Percentiles rank a stretch among this genome's conserved stretches.
Conservation (phyloP, 352 stramenopile genomes). For the Globisporangium sylvaticum region DNA sequence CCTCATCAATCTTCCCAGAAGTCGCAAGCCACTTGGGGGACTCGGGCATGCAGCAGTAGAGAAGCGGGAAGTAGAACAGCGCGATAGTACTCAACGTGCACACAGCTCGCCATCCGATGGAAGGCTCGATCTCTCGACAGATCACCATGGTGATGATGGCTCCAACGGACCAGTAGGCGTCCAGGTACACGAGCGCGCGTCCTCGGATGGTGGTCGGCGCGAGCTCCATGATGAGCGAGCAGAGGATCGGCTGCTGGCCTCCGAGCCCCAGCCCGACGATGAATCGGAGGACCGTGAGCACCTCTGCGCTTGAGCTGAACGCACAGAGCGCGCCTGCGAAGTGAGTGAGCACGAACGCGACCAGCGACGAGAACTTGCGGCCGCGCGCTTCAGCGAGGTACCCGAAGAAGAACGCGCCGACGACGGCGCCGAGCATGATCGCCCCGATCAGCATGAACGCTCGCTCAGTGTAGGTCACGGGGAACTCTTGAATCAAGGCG, state of each 20-base stretch:
- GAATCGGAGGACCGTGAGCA: slow-evolving; percentile 1
- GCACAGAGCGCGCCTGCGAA: background rate
- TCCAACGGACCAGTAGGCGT: slow-evolving; percentile 18
- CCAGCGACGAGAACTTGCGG: slow-evolving; percentile 11
- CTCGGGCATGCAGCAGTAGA: slow-evolving; percentile 7
- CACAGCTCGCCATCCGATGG: background rate
- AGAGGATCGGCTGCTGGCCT: slow-evolving; percentile 17
- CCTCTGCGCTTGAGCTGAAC: background rate
- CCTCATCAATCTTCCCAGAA: background rate
- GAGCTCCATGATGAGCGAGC: slow-evolving; percentile 20
- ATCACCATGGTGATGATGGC: slow-evolving; percentile 1
- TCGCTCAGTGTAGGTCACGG: background rate
- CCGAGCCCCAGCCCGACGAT: slow-evolving; percentile 1
- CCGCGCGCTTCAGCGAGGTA: slow-evolving; percentile 16
- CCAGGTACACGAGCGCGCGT: slow-evolving; percentile 19
- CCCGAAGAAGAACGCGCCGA: slow-evolving; percentile 11
- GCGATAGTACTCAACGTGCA: background rate
- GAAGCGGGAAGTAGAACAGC: background rate
- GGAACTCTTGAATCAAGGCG: background rate
- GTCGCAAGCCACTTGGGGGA: slow-evolving; percentile 6
- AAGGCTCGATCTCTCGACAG: background rate
- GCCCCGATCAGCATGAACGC: background rate
- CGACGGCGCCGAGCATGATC: slow-evolving; percentile 16
- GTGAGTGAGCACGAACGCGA: background rate
- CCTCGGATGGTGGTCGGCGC: slow-evolving; percentile 15